phyloP scores from a whole-genome alignment of 1,139 yeast genomes.

The Saccharomyces hybrid region DNA sequence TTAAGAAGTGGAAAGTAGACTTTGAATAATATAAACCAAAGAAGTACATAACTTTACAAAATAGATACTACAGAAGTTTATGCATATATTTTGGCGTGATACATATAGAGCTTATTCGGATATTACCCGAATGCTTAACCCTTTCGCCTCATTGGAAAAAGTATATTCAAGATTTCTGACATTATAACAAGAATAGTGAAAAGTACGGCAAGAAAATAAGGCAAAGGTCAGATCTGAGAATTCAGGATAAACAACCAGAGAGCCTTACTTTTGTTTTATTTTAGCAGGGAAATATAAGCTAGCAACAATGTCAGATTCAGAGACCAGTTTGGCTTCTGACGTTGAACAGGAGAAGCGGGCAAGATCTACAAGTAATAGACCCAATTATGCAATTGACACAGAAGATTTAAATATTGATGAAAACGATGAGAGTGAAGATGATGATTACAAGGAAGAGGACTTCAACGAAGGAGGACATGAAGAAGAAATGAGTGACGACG shows the following conservation, averaged over 20 bases:
- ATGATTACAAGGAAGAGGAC: slow-evolving; percentile 24
- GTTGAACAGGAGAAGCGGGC: slow-evolving; percentile 12
- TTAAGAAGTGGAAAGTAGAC: slow-evolving; percentile 62
- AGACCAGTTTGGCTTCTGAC: slow-evolving; percentile 5
- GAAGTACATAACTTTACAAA: background rate
- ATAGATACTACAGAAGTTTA: background rate
- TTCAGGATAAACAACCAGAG: too few relatives aligned
- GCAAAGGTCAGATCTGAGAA: too few relatives aligned
- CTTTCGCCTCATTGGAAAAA: too few relatives aligned
- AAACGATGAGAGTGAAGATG: slow-evolving; percentile 22
- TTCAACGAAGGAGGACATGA: slow-evolving; percentile 7
- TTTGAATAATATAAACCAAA: slow-evolving; percentile 6
- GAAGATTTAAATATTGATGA: slow-evolving; percentile 27
- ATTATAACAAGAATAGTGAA: too few relatives aligned
- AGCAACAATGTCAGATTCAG: slow-evolving; percentile 5
- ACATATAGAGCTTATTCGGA: too few relatives aligned
- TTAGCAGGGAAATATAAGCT: too few relatives aligned
- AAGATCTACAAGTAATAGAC: slow-evolving; percentile 18
- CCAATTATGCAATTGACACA: slow-evolving; percentile 23
- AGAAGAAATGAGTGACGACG: background rate
- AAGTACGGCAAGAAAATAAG: too few relatives aligned
- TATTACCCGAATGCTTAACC: too few relatives aligned
- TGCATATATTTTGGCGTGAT: too few relatives aligned
- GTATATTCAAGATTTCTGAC: too few relatives aligned
- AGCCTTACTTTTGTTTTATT: too few relatives aligned